Evolutionary conservation across 1,139 yeast species (phyloP), one percentile per base, ranked within the genome.

Genomic region (Diutina catenulata): DNA sequence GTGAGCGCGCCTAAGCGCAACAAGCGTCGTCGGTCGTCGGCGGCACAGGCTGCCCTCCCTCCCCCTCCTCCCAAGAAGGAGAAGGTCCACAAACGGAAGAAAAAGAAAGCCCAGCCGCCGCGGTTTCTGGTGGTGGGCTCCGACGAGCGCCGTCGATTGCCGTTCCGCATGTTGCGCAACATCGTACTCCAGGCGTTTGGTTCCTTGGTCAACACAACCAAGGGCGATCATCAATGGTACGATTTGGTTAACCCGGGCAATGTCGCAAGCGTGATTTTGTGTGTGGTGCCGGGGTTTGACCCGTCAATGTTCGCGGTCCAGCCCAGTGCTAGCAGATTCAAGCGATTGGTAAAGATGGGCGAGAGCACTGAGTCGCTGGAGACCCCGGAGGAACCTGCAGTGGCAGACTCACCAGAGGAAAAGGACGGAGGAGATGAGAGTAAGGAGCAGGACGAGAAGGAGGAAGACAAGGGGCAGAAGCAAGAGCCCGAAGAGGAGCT

Each of bases 261-360:
- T 24, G 38, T 47, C 10, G 29, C 41, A 68, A 62, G 44, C 50
- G 68, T 1, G 70, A 64, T 14, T 55, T 62, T 3, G 35, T 39
- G 8, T 44, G 47, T 11, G 37, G 76, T 83, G 1, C 60, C 76
- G n/a, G 59, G 84, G 10, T 59, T 78, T 40, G 68, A 75, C 3
- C 86, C 91, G 0, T 94, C 94, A 0, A 51, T 86, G 3, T 64
- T 36, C 11, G 36, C 29, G n/a, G n/a, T n/a, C n/a, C n/a, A 9
- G 10, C 41, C n/a, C 45, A 44, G 20, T 40, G 43, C 13, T 4
- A 16, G 13, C n/a, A 13, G 6, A n/a, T 7, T 5, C 16, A 23
- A 18, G 31, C 9, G 3, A 8, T 19, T n/a, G 22, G 9, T 2
- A 18, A n/a, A 9, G n/a, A 15, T 7, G n/a, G 13, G 3, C 14